phyloP scores from a whole-genome alignment of 108 stramenopile species.

The Cyclostephanos invisitatus region DNA sequence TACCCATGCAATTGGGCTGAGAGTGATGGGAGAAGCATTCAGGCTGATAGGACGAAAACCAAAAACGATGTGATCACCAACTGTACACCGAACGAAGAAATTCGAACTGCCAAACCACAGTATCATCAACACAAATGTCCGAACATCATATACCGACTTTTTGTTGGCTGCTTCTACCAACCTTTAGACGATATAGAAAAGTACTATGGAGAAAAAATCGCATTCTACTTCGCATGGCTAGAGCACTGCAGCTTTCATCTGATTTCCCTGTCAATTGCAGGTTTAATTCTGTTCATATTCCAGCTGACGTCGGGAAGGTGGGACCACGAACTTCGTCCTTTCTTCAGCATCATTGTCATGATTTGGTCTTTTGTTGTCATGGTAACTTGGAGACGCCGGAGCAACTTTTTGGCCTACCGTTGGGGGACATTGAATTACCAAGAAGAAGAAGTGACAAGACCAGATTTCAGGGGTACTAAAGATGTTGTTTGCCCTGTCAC shows the following conservation, averaged over 20 bases:
- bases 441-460: constrained; percentile 89
- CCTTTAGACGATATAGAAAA: constrained; percentile 93
- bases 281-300: constrained; percentile 70
- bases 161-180: constrained; percentile 80
- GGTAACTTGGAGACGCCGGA: constrained; percentile 88
- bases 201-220: constrained; percentile 97
- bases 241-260: constrained; percentile 90
- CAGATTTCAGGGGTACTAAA: constrained; percentile 88
- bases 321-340: constrained; percentile 81
- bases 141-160: constrained; percentile 65
- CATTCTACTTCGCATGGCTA: constrained; percentile 98
- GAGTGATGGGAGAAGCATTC: constrained; percentile 42
- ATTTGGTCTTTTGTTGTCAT: constrained; percentile 93
- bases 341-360: constrained; percentile 73
- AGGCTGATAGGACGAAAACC: constrained; percentile 23
- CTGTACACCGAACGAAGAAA: constrained; percentile 18
- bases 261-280: constrained; percentile 66
- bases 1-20: constrained; percentile 59
- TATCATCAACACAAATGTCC: constrained; percentile 43
- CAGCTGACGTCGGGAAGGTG: constrained; percentile 62
- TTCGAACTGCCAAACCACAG: background rate
- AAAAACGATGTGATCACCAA: background rate
- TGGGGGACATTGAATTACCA: constrained; percentile 96
- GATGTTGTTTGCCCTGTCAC: constrained; percentile 69
- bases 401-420: constrained; percentile 75